Conservation (phyloP, 768 basidiomycete species). For the Boletales sp. region DNA sequence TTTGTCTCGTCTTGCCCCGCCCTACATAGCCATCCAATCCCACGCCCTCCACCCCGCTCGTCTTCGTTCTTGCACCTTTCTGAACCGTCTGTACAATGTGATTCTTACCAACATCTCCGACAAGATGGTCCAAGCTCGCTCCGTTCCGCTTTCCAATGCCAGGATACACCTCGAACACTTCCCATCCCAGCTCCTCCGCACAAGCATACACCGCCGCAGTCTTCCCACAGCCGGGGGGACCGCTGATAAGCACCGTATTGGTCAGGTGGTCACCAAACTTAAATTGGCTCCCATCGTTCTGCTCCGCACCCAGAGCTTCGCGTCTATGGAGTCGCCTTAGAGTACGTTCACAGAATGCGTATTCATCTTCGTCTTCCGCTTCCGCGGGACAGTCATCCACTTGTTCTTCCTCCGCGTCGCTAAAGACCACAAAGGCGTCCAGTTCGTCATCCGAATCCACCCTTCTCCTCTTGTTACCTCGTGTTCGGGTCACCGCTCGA, state of each 20-base stretch:
- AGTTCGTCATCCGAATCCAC: constrained; percentile 52
- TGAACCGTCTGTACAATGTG: constrained; percentile 61
- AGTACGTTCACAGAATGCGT: constrained; percentile 26
- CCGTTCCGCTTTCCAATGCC: constrained; percentile 90
- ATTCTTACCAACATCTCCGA: constrained; percentile 93
- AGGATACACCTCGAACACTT: constrained; percentile 95
- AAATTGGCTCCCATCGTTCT: constrained; percentile 2
- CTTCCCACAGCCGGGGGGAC: constrained; percentile 86
- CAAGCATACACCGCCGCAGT: constrained; percentile 92
- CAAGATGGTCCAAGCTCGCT: constrained; percentile 67
- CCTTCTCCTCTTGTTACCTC: constrained; percentile 51
- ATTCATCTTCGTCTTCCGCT: constrained; percentile 37
- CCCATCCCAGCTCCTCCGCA: constrained; percentile 91
- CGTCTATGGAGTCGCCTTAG: constrained; percentile 14
- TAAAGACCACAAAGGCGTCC: constrained; percentile 55
- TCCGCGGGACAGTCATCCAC: constrained; percentile 34
- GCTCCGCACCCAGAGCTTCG: constrained; percentile 3
- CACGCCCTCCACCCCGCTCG: background rate
- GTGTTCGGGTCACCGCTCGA: constrained; percentile 47
- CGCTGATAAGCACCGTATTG: constrained; percentile 83
- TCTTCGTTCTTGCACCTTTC: constrained; percentile 3
- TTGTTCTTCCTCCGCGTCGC: constrained; percentile 31
- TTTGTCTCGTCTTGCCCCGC: constrained; percentile 4
- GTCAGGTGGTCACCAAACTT: constrained; percentile 52
- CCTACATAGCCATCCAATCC: constrained; percentile 18